Evolutionary conservation across 78 protist species (phyloP).

Genomic region (Chrysochromulina parva): DNA sequence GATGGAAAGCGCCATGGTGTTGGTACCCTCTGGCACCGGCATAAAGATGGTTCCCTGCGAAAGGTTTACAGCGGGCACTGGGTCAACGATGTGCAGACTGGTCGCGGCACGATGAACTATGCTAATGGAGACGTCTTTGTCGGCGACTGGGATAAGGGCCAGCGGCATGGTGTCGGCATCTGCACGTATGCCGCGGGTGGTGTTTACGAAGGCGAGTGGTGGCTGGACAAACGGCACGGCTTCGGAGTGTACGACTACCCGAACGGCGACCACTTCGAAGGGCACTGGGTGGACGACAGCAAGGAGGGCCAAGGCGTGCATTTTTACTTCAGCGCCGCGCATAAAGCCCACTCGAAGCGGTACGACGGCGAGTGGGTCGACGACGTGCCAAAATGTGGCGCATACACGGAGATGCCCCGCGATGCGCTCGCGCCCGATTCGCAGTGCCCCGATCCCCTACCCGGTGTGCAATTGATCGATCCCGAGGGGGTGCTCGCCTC

Average conservation of each 20-base stretch:
- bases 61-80: slow-evolving; percentile 9
- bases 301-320: slow-evolving; percentile 22
- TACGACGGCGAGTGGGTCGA: slow-evolving; percentile 27
- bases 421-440: neutral
- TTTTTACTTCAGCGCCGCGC: neutral
- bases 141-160: slow-evolving; percentile 41
- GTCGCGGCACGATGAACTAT: slow-evolving; percentile 31
- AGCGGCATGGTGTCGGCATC: slow-evolving; percentile 37
- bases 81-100: neutral
- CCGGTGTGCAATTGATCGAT: neutral
- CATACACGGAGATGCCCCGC: neutral
- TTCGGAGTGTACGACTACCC: neutral
- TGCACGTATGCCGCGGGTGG: neutral
- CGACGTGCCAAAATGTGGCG: neutral
- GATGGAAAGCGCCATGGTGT: neutral
- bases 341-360: neutral
- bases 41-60: neutral
- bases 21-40: neutral
- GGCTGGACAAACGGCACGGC: slow-evolving; percentile 44
- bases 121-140: slow-evolving; percentile 4
- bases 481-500: neutral
- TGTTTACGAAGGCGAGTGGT: slow-evolving; percentile 41
- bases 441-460: neutral
- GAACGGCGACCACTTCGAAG: slow-evolving; percentile 42
- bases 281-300: neutral